Percentiles rank a stretch among this genome's conserved stretches.
Conservation (phyloP, 345 rosid genomes). For the Eucalyptus urophylla region DNA sequence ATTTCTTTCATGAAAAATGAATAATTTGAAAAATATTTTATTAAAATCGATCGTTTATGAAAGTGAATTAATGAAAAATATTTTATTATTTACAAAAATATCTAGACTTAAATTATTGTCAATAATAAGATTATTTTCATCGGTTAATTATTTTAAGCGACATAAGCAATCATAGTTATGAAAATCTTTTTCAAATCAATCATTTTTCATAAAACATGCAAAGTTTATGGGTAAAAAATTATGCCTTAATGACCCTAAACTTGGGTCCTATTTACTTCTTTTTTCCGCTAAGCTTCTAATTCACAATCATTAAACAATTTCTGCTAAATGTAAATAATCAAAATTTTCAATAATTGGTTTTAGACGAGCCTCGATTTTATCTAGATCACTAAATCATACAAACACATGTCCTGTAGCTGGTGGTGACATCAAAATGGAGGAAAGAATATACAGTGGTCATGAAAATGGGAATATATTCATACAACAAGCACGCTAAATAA, state of each 20-base stretch:
- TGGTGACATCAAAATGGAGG: not conserved
- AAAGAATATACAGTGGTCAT: not conserved
- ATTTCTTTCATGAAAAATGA: rapidly evolving
- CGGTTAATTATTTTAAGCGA: not conserved
- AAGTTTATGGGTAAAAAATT: too few relatives aligned
- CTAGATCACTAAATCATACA: not conserved
- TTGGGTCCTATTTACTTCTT: not conserved
- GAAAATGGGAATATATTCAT: not conserved
- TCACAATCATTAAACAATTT: not conserved
- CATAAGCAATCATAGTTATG: not conserved
- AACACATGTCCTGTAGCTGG: not conserved
- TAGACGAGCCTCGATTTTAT: not conserved
- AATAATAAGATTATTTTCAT: not conserved
- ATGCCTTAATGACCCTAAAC: not conserved
- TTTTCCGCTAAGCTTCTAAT: not conserved
- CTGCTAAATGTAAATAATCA: not conserved
- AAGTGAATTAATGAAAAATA: too few relatives aligned
- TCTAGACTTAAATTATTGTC: too few relatives aligned
- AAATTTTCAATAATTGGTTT: not conserved
- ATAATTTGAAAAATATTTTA: too few relatives aligned
- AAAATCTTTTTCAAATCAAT: too few relatives aligned
- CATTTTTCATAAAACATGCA: too few relatives aligned
- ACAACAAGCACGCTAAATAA: not conserved
- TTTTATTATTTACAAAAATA: too few relatives aligned
- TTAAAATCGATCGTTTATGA: rapidly evolving